These are phyloP conservation scores for Metschnikowia arizonensis DNA, from an alignment of 805 yeast species.

Conservation along the genomic window DNA sequence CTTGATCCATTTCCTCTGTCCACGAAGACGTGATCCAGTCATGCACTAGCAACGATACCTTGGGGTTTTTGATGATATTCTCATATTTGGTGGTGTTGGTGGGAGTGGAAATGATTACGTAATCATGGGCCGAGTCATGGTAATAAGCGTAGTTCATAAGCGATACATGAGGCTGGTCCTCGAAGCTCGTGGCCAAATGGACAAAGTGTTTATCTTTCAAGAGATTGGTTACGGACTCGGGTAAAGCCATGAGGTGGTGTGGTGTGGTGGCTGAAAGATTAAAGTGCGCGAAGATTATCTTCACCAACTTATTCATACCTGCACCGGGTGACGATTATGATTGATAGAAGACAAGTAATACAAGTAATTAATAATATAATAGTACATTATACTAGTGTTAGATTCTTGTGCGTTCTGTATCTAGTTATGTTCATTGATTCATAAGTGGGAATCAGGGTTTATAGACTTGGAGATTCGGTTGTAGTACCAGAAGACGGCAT, in stretches of 20 bases:
- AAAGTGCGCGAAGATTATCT: too few species aligned
- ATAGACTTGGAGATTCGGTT: too few species aligned
- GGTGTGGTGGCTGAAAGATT: not conserved
- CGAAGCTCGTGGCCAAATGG: conserved; percentile 77
- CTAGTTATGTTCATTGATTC: too few species aligned
- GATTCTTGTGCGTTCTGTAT: too few species aligned
- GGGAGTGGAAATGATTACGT: conserved; percentile 69
- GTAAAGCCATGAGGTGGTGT: conserved; percentile 19
- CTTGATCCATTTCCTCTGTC: conserved; percentile 13
- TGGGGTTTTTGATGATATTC: conserved; percentile 66
- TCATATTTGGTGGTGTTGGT: conserved; percentile 67
- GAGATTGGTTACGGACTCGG: conserved; percentile 38
- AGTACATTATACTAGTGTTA: too few species aligned
- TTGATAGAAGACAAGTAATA: too few species aligned
- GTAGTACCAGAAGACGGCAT: too few species aligned
- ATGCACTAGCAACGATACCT: conserved; percentile 79
- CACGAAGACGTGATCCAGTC: conserved; percentile 77
- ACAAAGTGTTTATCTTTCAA: conserved; percentile 63
- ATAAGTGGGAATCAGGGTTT: too few species aligned
- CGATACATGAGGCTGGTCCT: conserved; percentile 79
- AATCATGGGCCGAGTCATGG: conserved; percentile 38
- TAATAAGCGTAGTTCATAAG: conserved; percentile 84
- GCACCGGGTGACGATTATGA: too few species aligned
- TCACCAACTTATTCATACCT: too few species aligned
- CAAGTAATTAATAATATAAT: too few species aligned